phyloP scores from a whole-genome alignment of 2,329 filamentous ascomycete genomes.

The Ambrosiella cleistominuta region DNA sequence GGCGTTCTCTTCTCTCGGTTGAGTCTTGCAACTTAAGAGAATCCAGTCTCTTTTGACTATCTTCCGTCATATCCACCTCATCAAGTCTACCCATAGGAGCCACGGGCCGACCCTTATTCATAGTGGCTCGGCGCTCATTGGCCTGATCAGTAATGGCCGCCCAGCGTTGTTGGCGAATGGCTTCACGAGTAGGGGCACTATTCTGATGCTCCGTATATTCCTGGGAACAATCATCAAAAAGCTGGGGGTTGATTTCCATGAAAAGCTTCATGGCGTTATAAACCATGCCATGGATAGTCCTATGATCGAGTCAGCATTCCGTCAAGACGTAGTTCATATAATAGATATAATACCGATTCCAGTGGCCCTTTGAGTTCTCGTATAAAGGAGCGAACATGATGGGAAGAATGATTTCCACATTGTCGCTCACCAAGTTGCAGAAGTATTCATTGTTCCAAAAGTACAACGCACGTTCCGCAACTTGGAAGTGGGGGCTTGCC shows the following conservation, averaged over 20 bases:
- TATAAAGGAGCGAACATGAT: conserved; percentile 99
- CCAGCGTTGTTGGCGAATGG: conserved; percentile 73
- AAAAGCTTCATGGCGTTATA: conserved; percentile 99
- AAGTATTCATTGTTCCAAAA: conserved; percentile 99
- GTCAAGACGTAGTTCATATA: background rate
- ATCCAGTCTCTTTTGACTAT: conserved; percentile 74
- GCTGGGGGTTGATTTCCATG: conserved; percentile 97
- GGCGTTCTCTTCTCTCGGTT: conserved; percentile 32
- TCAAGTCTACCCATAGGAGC: conserved; percentile 38
- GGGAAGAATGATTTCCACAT: conserved; percentile 91
- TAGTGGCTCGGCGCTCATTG: conserved; percentile 40
- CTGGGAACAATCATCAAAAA: conserved; percentile 96
- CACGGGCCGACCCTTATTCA: conserved; percentile 23
- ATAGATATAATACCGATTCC: conserved; percentile 58
- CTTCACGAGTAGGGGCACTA: conserved; percentile 69
- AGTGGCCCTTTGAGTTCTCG: conserved; percentile 97
- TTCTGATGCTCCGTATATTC: conserved; percentile 96
- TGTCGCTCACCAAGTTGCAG: conserved; percentile 96
- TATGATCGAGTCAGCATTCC: conserved; percentile 22
- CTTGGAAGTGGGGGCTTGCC: conserved; percentile 95
- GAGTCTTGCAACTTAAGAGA: conserved; percentile 80
- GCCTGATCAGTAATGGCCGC: conserved; percentile 69
- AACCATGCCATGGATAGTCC: conserved; percentile 98
- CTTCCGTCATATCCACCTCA: conserved; percentile 65
- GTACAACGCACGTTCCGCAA: conserved; percentile 89